Conservation (phyloP, 768 basidiomycete genomes). For the Amanita polypyramis region DNA sequence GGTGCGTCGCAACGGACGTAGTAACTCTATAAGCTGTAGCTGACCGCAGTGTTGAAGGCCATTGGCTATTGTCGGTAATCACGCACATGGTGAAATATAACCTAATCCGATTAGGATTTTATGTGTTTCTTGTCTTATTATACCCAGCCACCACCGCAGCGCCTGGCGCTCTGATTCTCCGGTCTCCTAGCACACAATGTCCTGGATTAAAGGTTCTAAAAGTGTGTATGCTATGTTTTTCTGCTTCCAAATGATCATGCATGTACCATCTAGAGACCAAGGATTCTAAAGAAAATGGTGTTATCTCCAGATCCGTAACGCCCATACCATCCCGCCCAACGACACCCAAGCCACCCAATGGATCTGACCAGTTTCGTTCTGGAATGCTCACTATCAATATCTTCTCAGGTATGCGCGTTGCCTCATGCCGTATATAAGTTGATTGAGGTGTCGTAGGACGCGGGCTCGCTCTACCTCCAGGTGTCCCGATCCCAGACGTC, state of each 20-base stretch:
- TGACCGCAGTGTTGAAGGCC: too few relatives aligned
- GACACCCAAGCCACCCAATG: conserved; percentile 53
- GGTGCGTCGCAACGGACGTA: too few relatives aligned
- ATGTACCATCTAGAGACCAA: conserved; percentile 41
- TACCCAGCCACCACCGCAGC: conserved; percentile 1
- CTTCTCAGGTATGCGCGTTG: conserved; percentile 61
- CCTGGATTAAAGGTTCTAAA: conserved; percentile 7
- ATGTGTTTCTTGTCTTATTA: conserved; percentile 5
- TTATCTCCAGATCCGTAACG: conserved; percentile 68
- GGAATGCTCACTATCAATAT: conserved; percentile 95
- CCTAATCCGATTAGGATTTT: neutral
- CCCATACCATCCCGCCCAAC: conserved; percentile 76
- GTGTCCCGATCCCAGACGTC: conserved; percentile 69
- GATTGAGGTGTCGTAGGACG: conserved; percentile 40
- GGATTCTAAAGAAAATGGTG: conserved; percentile 60
- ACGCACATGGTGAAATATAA: neutral
- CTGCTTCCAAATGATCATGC: neutral
- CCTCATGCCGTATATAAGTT: neutral
- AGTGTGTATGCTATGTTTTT: neutral
- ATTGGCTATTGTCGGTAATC: too few relatives aligned
- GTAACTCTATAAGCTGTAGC: too few relatives aligned
- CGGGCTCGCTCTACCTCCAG: conserved; percentile 71
- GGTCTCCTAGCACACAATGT: neutral
- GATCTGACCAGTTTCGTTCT: conserved; percentile 60
- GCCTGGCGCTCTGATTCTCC: neutral